Evolutionary conservation across 2,329 filamentous ascomycete species (phyloP).

Genomic region (Fusarium transvaalense): DNA sequence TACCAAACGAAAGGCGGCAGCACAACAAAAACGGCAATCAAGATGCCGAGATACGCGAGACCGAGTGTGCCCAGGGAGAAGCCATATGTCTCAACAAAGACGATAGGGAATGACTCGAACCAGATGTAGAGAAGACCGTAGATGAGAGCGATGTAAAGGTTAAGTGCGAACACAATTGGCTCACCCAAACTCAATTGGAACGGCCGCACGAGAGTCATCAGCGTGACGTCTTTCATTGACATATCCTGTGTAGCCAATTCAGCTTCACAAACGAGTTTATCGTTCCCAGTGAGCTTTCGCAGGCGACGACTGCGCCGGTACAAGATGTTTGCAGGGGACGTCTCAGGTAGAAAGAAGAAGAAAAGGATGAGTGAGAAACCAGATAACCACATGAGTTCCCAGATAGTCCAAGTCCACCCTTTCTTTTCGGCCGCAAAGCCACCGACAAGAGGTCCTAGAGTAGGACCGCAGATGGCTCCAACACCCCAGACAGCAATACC

Average conservation of each 20-base stretch:
- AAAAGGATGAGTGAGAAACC: constrained; percentile 31
- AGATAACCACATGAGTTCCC: constrained; percentile 43
- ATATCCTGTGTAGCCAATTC: constrained; percentile 12
- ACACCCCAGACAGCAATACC: constrained; percentile 8
- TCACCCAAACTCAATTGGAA: constrained; percentile 54
- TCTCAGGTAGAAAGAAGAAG: constrained; percentile 47
- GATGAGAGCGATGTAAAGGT: constrained; percentile 57
- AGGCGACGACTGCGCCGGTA: constrained; percentile 37
- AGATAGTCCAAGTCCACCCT: constrained; percentile 46
- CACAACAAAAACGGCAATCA: constrained; percentile 21
- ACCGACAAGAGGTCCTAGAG: constrained; percentile 19
- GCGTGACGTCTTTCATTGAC: constrained; percentile 23
- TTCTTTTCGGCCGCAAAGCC: constrained; percentile 21
- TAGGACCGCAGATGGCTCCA: constrained; percentile 11
- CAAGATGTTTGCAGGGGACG: constrained; percentile 41
- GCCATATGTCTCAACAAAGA: constrained; percentile 41
- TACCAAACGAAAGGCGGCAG: constrained; percentile 17
- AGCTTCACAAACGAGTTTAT: constrained; percentile 18
- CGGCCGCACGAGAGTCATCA: constrained; percentile 55
- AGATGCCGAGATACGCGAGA: constrained; percentile 33
- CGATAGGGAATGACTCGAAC: constrained; percentile 37
- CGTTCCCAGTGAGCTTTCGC: constrained; percentile 26
- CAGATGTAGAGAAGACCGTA: constrained; percentile 60
- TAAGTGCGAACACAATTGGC: constrained; percentile 59
- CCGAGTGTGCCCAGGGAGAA: constrained; percentile 71